phyloP scores from a whole-genome alignment of 495 filamentous ascomycete genomes.

The Aspergillus steynii region DNA sequence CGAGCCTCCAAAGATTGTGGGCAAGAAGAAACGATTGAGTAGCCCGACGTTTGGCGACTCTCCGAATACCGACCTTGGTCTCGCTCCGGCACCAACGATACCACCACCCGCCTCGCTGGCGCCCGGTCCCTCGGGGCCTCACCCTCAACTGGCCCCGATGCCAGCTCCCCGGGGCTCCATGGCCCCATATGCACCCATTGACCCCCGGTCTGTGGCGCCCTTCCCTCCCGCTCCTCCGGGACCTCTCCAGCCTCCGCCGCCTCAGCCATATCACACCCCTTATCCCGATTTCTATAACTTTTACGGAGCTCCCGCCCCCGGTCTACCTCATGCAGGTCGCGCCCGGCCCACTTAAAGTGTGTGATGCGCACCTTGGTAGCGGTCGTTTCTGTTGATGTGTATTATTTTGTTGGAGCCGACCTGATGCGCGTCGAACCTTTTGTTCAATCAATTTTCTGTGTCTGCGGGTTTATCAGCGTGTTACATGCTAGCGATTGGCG shows the following conservation, averaged over 20 bases:
- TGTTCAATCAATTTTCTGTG: not conserved
- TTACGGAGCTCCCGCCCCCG: constrained; percentile 16
- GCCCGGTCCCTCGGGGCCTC: constrained; percentile 21
- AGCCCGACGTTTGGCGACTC: constrained; percentile 15
- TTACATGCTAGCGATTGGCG: not conserved
- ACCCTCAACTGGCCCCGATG: constrained; percentile 22
- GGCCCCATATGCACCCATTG: constrained; percentile 21
- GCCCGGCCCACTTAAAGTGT: constrained; percentile 17
- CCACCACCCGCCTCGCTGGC: constrained; percentile 20
- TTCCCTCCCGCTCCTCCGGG: constrained; percentile 21
- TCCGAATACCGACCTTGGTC: constrained; percentile 14
- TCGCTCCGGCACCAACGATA: constrained; percentile 22
- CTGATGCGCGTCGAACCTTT: too few species aligned
- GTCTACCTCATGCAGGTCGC: constrained; percentile 22
- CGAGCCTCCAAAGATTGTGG: constrained; percentile 27
- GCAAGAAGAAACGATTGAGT: constrained; percentile 20
- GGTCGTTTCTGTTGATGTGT: not conserved
- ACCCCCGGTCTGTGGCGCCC: constrained; percentile 22
- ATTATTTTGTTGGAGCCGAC: not conserved
- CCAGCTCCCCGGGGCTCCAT: constrained; percentile 17
- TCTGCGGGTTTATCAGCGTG: not conserved
- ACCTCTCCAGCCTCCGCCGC: constrained; percentile 22
- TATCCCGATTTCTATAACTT: constrained; percentile 26
- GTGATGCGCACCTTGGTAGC: not conserved
- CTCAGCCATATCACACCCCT: constrained; percentile 26